Evolutionary conservation across 2,329 filamentous ascomycete genomes (phyloP), one percentile per base, ranked within the genome.

Genomic region (Stagonosporopsis cucurbitacearum): DNA sequence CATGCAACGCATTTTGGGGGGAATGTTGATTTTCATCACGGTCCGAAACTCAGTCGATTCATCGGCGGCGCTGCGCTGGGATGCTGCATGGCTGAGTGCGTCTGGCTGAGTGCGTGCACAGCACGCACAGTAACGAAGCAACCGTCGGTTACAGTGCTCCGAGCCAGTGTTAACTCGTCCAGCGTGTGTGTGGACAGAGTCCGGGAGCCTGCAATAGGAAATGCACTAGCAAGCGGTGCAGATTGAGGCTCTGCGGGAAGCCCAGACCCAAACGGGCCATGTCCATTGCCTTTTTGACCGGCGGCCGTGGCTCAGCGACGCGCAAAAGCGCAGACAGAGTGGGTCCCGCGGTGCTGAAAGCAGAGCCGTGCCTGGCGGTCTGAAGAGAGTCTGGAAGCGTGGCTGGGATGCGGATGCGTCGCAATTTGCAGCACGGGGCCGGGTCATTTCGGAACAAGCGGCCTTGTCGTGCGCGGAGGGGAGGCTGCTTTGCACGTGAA

Each of bases 181-280:
- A 41, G 32, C 52, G n/a, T n/a, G 36, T 25, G 19, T 13, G 23
- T 7, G 26, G n/a, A 23, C 2, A 19, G 23, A 49, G 39, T 33
- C 15, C 4, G 3, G 25, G 33, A 22, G 28, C 26, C 44, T 26
- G 48, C 17, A 52, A 44, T 32, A 30, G 54, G 54, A 44, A 57
- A 52, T 37, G 44, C n/a, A 57, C 54, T 57, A 57, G 54, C 54
- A 57, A 41, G 39, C 49, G 54, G 20, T 33, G 54, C 54, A 57
- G 54, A 52, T 52, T 52, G 54, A 57, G 54, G 54, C 54, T 57
- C 54, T 57, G 54, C 54, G 54, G 54, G 54, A 57, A 52, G 44
- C 20, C 49, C 49, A 57, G 54, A 41, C 54, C 19, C 49, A 49
- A 57, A 48, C 36, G 42, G 53, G 46, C 22, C 40, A 35, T 22